Conservation (phyloP, 805 yeast species). For the Pichia eremophila region DNA sequence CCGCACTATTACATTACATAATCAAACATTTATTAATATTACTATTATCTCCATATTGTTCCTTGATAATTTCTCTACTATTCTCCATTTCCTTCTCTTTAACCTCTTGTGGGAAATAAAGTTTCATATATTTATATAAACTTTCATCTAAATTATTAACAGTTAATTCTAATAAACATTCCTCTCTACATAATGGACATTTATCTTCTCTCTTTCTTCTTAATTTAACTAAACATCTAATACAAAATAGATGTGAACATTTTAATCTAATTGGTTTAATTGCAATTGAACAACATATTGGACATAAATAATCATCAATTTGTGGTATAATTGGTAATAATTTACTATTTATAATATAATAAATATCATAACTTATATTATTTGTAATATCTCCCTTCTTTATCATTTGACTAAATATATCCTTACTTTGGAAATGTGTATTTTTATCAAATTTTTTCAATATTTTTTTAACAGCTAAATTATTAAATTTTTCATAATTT, state of each 20-base stretch:
- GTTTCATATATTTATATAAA: conserved; percentile 42
- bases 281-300: conserved; percentile 62
- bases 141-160: conserved; percentile 49
- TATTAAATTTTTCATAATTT: conserved; percentile 53
- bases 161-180: conserved; percentile 50
- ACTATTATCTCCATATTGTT: conserved; percentile 24
- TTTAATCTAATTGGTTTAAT: conserved; percentile 58
- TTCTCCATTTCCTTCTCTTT: conserved; percentile 52
- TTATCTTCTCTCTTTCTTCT: conserved; percentile 48
- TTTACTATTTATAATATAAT: conserved; percentile 45
- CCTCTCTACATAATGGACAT: conserved; percentile 60
- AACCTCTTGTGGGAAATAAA: conserved; percentile 58
- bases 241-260: conserved; percentile 65
- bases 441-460: conserved; percentile 70
- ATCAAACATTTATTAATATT: no score
- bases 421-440: conserved; percentile 43
- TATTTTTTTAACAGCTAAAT: conserved; percentile 57
- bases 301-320: conserved; percentile 67
- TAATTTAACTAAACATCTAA: conserved; percentile 59
- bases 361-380: conserved; percentile 39
- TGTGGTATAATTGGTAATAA: conserved; percentile 57
- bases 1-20: no score
- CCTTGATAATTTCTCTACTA: conserved; percentile 36
- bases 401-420: conserved; percentile 31
- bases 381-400: no score